phyloP scores from a whole-genome alignment of 805 yeast genomes.

The Candida ascalaphidarum region DNA sequence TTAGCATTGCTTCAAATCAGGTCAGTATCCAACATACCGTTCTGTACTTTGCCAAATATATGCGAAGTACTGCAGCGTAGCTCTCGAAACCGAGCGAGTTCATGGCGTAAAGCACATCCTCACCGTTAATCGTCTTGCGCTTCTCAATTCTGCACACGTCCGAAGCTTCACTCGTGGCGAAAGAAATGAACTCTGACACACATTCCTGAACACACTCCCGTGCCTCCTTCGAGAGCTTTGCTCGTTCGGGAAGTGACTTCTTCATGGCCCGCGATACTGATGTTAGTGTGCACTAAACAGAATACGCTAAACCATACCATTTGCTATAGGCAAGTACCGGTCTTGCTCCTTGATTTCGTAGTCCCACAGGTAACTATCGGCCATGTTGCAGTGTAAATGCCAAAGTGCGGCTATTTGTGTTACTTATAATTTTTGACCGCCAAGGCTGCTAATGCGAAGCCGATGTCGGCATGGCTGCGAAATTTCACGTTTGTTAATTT shows the following conservation, averaged over 20 bases:
- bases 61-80: conserved; percentile 60
- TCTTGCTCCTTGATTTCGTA: conserved; percentile 38
- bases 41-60: conserved; percentile 59
- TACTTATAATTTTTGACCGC: too few species aligned
- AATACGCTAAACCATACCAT: conserved; percentile 17
- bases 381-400: too few species aligned
- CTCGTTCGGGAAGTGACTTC: conserved; percentile 59
- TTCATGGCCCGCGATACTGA: conserved; percentile 69
- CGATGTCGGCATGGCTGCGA: too few species aligned
- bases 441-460: too few species aligned
- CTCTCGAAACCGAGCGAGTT: conserved; percentile 60
- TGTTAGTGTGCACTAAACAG: conserved; percentile 3
- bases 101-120: conserved; percentile 58
- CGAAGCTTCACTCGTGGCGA: conserved; percentile 58
- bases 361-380: too few species aligned
- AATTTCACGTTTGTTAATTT: too few species aligned
- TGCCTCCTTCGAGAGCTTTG: conserved; percentile 73
- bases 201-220: conserved; percentile 73
- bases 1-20: too few species aligned
- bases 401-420: too few species aligned
- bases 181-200: conserved; percentile 59
- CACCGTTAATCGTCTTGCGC: conserved; percentile 64
- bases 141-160: conserved; percentile 58
- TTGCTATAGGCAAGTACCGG: conserved; percentile 35
- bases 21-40: too few species aligned